A percentile compares a stretch with the other conserved stretches of the same genome.
Conservation (phyloP, 164 flowering plant genomes). For the Magnolia sinica region DNA sequence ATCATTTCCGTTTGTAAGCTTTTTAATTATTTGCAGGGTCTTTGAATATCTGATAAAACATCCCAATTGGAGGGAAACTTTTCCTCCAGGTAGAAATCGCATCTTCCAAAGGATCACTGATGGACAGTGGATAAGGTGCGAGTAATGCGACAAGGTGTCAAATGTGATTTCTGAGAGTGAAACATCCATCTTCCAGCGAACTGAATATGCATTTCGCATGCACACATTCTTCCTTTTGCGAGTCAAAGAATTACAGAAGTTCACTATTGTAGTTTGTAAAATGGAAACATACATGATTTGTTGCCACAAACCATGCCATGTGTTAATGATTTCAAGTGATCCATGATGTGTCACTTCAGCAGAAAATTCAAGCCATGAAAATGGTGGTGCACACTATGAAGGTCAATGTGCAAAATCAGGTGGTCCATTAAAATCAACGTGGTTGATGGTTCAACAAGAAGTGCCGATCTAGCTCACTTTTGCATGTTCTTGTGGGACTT, state of each 20-base stretch:
- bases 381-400: no score
- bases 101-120: constrained; percentile 46
- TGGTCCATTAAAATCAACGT: no score
- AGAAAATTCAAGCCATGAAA: no score
- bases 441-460: no score
- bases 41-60: constrained; percentile 55
- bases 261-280: no score
- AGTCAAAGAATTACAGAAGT: not conserved
- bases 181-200: not conserved
- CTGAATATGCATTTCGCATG: not conserved
- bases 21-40: constrained; percentile 37
- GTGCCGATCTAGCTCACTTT: no score
- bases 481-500: no score
- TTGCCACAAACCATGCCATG: no score
- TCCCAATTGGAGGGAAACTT: constrained; percentile 69
- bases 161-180: not conserved
- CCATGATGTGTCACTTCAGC: no score
- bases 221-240: not conserved
- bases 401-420: no score
- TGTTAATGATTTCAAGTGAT: no score
- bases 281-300: no score
- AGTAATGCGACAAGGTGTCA: constrained; percentile 2
- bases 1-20: not conserved
- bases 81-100: constrained; percentile 57
- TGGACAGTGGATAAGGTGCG: constrained; percentile 52